Base-by-base conservation (phyloP, 2,329 filamentous ascomycete species). In the Cercospora canescens region DNA sequence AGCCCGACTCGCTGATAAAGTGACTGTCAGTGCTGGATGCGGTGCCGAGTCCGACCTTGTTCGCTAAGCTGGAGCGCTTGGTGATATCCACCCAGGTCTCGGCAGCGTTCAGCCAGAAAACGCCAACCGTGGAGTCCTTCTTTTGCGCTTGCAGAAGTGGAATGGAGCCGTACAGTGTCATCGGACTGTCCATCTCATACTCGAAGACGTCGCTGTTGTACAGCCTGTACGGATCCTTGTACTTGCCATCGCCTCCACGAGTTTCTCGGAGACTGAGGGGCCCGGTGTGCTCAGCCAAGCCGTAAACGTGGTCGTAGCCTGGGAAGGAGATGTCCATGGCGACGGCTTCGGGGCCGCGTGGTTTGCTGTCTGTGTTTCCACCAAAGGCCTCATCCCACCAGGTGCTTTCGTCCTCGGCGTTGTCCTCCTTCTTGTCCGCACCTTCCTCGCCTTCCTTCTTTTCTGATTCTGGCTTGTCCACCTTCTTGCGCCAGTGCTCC, bases 371-470 rank as follows among this genome's bases (percentile, higher is more conserved):
- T 0, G 94, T 98, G 78, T 95, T 96, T 67, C 94, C 94, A 70
- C 94, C 94, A 78, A 99, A 99, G 0, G 86, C 88, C 82, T 99
- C 95, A 6, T 99, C 95, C 95, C 95, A 99, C 93, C 93, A 97
- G 3, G 94, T 97, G 80, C 89, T 91, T 76, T 97, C 91, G 70
- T 95, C 91, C 69, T 91, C 87, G 11, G 81, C 68, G 45, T 79
- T 67, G 34, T 78, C 76, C 50, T 79, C 76, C 11, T 37, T 52
- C 28, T 48, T 18, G 21, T 54, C 62, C 3, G 14, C 80, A 30
- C 80, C 72, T 12, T 73, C 74, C 58, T 83, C 81, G 55, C 81
- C 78, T 62, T 82, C 85, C 66, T 89, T 88, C 69, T 82, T 82
- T 63, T 81, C 84, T 63, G 88, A 87, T 65, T 83, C 82, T 64